These are phyloP conservation scores for Solanum neorickii DNA, from an alignment of 257 asterid genomes.

Conservation along the genomic window DNA sequence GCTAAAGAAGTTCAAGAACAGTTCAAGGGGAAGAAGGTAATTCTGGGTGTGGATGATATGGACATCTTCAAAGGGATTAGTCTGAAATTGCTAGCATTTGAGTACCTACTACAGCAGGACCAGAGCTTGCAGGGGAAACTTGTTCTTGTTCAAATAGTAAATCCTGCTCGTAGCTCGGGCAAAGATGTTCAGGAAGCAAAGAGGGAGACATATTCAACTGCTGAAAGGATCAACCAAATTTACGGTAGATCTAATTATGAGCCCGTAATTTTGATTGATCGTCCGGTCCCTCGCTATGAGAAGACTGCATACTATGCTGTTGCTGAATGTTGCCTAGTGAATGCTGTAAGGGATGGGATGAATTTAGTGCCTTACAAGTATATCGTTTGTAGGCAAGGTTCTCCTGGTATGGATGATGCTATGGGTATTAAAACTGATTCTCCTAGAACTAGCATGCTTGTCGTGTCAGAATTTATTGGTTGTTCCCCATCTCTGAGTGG, in stretches of 20 bases:
- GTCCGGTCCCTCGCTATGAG: slow-evolving; percentile 63
- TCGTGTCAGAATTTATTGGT: slow-evolving; percentile 84
- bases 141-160: slow-evolving; percentile 76
- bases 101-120: slow-evolving; percentile 52
- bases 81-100: slow-evolving; percentile 74
- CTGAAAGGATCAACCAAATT: slow-evolving; percentile 46
- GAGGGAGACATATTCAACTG: slow-evolving; percentile 61
- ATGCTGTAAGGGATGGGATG: slow-evolving; percentile 97
- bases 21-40: slow-evolving; percentile 57
- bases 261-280: slow-evolving; percentile 71
- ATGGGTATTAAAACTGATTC: slow-evolving; percentile 28
- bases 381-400: slow-evolving; percentile 79
- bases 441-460: slow-evolving; percentile 71
- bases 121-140: slow-evolving; percentile 35
- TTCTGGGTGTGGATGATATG: slow-evolving; percentile 95
- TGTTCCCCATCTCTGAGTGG: slow-evolving; percentile 93
- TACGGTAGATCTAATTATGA: slow-evolving; percentile 45
- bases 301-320: slow-evolving; percentile 81
- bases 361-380: slow-evolving; percentile 87
- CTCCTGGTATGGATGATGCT: slow-evolving; percentile 38
- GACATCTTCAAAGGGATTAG: slow-evolving; percentile 91
- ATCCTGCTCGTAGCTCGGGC: slow-evolving; percentile 89
- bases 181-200: slow-evolving; percentile 82
- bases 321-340: slow-evolving; percentile 89
- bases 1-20: slow-evolving; percentile 54